phyloP scores from a whole-genome alignment of 1,139 yeast genomes.

The Yamadazyma diospyri region DNA sequence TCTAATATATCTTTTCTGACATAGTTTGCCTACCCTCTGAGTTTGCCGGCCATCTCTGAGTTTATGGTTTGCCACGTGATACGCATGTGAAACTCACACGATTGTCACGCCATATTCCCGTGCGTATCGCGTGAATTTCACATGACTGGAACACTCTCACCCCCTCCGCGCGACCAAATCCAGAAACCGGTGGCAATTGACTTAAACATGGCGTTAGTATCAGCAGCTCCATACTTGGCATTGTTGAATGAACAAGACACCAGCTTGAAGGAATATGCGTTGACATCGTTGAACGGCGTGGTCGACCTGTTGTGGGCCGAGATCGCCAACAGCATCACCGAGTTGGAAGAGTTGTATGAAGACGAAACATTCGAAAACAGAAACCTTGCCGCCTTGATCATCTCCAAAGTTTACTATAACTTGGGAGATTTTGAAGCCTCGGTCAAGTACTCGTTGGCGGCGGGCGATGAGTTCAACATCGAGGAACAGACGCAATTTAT shows the following conservation, averaged over 20 bases:
- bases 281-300: constrained; percentile 71
- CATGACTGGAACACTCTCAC: too few species aligned
- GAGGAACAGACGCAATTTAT: constrained; percentile 78
- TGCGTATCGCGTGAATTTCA: too few species aligned
- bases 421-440: constrained; percentile 92
- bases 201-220: constrained; percentile 64
- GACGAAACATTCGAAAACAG: constrained; percentile 75
- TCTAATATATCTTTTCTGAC: too few species aligned
- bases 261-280: constrained; percentile 77
- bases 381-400: constrained; percentile 83
- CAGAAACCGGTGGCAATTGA: too few species aligned
- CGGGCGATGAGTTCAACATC: constrained; percentile 77
- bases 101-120: too few species aligned
- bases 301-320: constrained; percentile 98
- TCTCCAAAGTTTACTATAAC: constrained; percentile 92
- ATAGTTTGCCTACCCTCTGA: too few species aligned
- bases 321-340: constrained; percentile 84
- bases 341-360: constrained; percentile 87
- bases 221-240: constrained; percentile 90
- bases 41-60: too few species aligned
- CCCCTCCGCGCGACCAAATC: too few species aligned
- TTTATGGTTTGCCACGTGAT: too few species aligned
- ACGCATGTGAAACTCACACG: too few species aligned
- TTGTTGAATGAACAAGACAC: constrained; percentile 79
- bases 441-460: constrained; percentile 81